A percentile compares a stretch with the other conserved stretches of the same genome.
These are phyloP conservation scores for Solanum medicagineum DNA, from an alignment of 257 asterid species.

Conservation along the genomic window DNA sequence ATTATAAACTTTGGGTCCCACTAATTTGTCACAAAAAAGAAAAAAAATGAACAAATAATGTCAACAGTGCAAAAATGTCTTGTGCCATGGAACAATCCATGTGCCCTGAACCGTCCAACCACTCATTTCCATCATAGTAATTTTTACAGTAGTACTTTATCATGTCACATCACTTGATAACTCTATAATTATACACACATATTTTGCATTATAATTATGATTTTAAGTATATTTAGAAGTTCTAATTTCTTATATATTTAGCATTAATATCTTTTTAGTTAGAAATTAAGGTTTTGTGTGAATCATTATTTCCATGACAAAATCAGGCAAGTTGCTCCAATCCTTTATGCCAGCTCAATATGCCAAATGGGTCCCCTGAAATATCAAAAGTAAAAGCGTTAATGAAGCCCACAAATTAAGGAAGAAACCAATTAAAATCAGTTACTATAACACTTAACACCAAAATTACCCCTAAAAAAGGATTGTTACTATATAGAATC, in stretches of 20 bases:
- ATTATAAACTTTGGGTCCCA: not conserved
- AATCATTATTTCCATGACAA: not conserved
- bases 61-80: accelerated
- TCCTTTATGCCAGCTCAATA: not conserved
- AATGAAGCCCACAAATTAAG: not conserved
- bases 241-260: too few species aligned
- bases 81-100: not conserved
- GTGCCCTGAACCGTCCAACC: not conserved
- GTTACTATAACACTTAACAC: too few species aligned
- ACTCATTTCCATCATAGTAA: not conserved
- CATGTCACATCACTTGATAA: not conserved
- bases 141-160: not conserved
- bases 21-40: not conserved
- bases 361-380: not conserved
- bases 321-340: not conserved
- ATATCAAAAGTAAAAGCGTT: not conserved
- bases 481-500: not conserved
- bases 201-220: not conserved
- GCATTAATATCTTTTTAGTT: not conserved
- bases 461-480: not conserved
- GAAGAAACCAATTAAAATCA: not conserved
- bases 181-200: not conserved
- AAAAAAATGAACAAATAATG: too few species aligned
- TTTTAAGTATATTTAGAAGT: not conserved
- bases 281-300: not conserved